These are phyloP conservation scores for Deinandra increscens DNA, from an alignment of 129 eudicot genomes.

Conservation along the genomic window DNA sequence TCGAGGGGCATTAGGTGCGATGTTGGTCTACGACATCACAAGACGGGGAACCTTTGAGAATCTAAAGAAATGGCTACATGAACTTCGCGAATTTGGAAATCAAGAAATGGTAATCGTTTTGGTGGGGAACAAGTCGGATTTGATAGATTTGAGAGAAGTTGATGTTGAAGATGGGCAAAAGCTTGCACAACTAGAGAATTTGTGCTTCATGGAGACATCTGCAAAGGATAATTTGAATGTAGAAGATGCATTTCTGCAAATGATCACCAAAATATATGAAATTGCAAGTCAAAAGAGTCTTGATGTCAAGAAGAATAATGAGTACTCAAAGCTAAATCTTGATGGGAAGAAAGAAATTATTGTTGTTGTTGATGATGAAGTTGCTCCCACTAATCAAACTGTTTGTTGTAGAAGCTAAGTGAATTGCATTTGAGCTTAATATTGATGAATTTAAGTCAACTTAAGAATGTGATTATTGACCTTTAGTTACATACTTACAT, in stretches of 20 bases:
- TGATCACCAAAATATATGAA: slow-evolving; percentile 61
- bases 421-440: background rate
- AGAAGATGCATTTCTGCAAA: slow-evolving; percentile 73
- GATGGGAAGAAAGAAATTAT: slow-evolving; percentile 52
- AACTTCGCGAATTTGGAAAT: slow-evolving; percentile 56
- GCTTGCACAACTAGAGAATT: slow-evolving; percentile 62
- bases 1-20: slow-evolving; percentile 76
- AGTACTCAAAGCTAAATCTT: slow-evolving; percentile 25
- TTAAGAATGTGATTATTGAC: slow-evolving; percentile 3
- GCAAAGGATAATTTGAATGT: slow-evolving; percentile 71
- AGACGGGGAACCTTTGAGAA: slow-evolving; percentile 58
- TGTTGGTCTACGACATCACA: slow-evolving; percentile 75
- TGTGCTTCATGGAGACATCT: slow-evolving; percentile 74
- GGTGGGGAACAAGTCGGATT: slow-evolving; percentile 74
- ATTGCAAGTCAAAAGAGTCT: slow-evolving; percentile 55
- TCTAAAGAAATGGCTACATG: slow-evolving; percentile 62
- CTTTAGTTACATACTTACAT: background rate
- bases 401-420: slow-evolving; percentile 54
- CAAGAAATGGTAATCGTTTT: slow-evolving; percentile 68
- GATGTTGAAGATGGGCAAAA: slow-evolving; percentile 59
- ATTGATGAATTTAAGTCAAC: background rate
- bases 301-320: slow-evolving; percentile 39
- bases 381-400: slow-evolving; percentile 46
- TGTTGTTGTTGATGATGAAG: slow-evolving; percentile 51
- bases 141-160: slow-evolving; percentile 56